Evolutionary conservation across 495 filamentous ascomycete genomes (phyloP).

Genomic region (Echria macrotheca): DNA sequence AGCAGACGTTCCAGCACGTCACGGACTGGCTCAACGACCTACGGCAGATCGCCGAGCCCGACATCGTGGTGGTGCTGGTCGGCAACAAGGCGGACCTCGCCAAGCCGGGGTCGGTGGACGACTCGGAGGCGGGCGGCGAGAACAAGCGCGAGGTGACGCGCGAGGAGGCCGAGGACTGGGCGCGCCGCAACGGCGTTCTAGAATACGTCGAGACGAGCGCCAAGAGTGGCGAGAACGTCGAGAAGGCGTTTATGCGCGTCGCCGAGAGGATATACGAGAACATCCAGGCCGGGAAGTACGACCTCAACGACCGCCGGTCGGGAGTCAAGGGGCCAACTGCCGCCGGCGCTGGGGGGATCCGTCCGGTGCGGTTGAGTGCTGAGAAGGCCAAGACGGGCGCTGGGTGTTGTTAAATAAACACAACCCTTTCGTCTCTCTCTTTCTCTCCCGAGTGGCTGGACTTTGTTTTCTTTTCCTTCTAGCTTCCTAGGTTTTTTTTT

Average conservation of each 20-base stretch:
- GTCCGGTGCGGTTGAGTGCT: constrained; percentile 31
- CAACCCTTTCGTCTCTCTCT: background rate
- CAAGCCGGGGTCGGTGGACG: constrained; percentile 27
- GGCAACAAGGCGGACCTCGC: constrained; percentile 91
- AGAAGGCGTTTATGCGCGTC: constrained; percentile 85
- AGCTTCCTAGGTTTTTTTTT: background rate
- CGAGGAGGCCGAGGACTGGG: constrained; percentile 85
- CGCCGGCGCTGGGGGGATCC: constrained; percentile 49
- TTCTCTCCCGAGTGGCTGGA: too few species aligned
- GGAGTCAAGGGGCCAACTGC: constrained; percentile 69
- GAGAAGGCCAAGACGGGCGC: constrained; percentile 27
- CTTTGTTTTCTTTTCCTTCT: background rate
- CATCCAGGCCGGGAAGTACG: constrained; percentile 88
- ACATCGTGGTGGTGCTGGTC: constrained; percentile 88
- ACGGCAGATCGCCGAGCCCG: constrained; percentile 84
- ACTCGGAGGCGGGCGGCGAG: constrained; percentile 28
- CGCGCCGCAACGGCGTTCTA: constrained; percentile 69
- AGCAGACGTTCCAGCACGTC: constrained; percentile 76
- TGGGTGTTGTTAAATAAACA: constrained; percentile 24
- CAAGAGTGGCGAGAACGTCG: constrained; percentile 89
- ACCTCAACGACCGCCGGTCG: constrained; percentile 85
- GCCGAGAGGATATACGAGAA: constrained; percentile 92
- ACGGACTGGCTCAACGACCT: constrained; percentile 91
- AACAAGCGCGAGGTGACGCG: constrained; percentile 72
- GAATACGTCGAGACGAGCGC: constrained; percentile 94